Evolutionary conservation across 2,329 filamentous ascomycete species (phyloP).

Genomic region (Acarospora socialis): DNA sequence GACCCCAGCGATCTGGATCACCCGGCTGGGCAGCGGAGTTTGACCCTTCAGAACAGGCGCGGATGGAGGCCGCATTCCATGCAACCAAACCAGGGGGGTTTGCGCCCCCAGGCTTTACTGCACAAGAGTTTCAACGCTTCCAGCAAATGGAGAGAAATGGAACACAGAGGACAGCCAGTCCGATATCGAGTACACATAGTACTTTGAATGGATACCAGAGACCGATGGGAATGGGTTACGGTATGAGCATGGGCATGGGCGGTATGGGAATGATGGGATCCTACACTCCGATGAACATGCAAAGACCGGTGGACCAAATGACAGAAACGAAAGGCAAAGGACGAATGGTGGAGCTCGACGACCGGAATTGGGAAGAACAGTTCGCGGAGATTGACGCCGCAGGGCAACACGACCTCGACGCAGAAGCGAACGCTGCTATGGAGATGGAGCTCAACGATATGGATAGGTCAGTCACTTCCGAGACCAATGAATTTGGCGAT

Average conservation of each 20-base stretch:
- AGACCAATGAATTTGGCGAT: conserved; percentile 65
- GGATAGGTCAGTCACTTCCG: conserved; percentile 66
- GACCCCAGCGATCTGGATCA: conserved; percentile 37
- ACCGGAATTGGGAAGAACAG: conserved; percentile 90
- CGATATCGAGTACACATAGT: conserved; percentile 30
- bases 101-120: conserved; percentile 48
- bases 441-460: conserved; percentile 79
- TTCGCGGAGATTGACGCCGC: conserved; percentile 70
- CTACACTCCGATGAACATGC: conserved; percentile 35
- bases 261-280: conserved; percentile 35
- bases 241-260: conserved; percentile 42
- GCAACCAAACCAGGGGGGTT: conserved; percentile 29
- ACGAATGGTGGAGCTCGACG: conserved; percentile 76
- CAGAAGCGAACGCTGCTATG: conserved; percentile 57
- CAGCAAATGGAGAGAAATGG: conserved; percentile 54
- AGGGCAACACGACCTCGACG: conserved; percentile 39
- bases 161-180: conserved; percentile 46
- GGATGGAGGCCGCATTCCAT: conserved; percentile 59
- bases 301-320: conserved; percentile 26
- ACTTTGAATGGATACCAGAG: conserved; percentile 41
- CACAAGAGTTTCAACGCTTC: conserved; percentile 79
- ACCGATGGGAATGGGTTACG: conserved; percentile 41
- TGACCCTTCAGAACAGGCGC: conserved; percentile 46
- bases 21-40: conserved; percentile 52
- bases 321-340: conserved; percentile 69